phyloP scores from a whole-genome alignment of 176 grass and related monocot genomes.

The Oryza coarctata region DNA sequence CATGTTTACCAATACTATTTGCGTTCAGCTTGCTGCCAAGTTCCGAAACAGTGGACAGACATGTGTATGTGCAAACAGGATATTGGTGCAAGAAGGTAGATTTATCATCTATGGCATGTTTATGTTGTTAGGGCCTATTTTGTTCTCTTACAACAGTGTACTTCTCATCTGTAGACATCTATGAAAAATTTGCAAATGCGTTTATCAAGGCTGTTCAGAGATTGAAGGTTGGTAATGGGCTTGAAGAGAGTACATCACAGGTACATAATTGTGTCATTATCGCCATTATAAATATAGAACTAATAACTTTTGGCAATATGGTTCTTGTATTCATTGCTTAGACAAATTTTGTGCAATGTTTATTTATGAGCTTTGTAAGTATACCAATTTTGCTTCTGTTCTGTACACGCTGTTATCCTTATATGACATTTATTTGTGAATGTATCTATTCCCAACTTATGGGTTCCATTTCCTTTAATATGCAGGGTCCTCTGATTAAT shows the following conservation, averaged over 20 bases:
- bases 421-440: background rate
- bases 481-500: constrained; percentile 96
- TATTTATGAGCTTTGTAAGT: constrained; percentile 25
- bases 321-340: background rate
- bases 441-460: constrained; percentile 23
- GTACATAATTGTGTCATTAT: constrained; percentile 40
- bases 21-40: constrained; percentile 88
- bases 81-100: constrained; percentile 98
- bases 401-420: constrained; percentile 7
- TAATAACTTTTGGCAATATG: constrained; percentile 14
- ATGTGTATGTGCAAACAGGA: constrained; percentile 96
- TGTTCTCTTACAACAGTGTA: constrained; percentile 20
- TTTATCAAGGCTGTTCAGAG: constrained; percentile 92
- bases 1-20: constrained; percentile 19
- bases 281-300: background rate
- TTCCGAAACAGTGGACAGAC: constrained; percentile 96
- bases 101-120: constrained; percentile 16
- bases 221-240: constrained; percentile 89
- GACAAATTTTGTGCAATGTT: background rate
- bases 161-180: constrained; percentile 64
- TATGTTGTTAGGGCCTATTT: constrained; percentile 23
- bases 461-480: constrained; percentile 27
- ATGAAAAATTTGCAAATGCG: constrained; percentile 86
- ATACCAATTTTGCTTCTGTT: constrained; percentile 8
- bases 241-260: constrained; percentile 74